Evolutionary conservation across 2,329 filamentous ascomycete genomes (phyloP).

Genomic region (Aspergillus candidus): DNA sequence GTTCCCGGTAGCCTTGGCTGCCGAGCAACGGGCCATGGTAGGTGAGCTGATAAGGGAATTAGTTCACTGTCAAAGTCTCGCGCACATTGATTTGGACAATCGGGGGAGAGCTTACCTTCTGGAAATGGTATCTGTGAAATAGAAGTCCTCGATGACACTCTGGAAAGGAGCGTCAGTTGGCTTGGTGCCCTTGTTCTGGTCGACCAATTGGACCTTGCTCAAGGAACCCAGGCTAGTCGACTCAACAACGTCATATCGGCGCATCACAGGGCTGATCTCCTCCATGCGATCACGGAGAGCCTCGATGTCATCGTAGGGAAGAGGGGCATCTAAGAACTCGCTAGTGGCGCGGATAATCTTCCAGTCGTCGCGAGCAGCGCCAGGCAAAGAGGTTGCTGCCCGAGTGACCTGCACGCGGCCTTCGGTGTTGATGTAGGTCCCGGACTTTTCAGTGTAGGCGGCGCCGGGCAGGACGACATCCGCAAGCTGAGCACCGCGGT

Average conservation of each 20-base stretch:
- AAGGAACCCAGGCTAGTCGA: conserved; percentile 65
- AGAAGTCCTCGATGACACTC: conserved; percentile 91
- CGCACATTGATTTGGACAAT: too few relatives aligned
- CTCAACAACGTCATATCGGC: conserved; percentile 87
- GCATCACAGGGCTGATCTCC: conserved; percentile 85
- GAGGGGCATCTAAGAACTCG: conserved; percentile 79
- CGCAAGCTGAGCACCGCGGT: conserved; percentile 84
- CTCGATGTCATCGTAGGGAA: conserved; percentile 91
- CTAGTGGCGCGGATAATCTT: conserved; percentile 93
- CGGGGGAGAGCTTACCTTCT: conserved; percentile 63
- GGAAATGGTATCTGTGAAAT: conserved; percentile 95
- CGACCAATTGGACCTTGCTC: conserved; percentile 90
- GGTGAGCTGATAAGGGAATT: conserved; percentile 60
- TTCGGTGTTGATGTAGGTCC: conserved; percentile 96
- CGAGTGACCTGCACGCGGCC: conserved; percentile 92
- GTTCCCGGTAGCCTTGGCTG: conserved; percentile 77
- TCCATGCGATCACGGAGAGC: conserved; percentile 86
- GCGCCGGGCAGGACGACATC: conserved; percentile 91
- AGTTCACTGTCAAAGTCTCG: conserved; percentile 4
- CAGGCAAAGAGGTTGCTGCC: conserved; percentile 79
- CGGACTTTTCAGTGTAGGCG: conserved; percentile 94
- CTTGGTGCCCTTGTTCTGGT: conserved; percentile 87
- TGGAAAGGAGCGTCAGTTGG: conserved; percentile 66
- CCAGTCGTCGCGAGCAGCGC: conserved; percentile 92
- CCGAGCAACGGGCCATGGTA: conserved; percentile 96